Percentiles rank a stretch among this genome's conserved stretches.
phyloP scores from a whole-genome alignment of 805 yeast genomes.

The Saturnispora galanensis region DNA sequence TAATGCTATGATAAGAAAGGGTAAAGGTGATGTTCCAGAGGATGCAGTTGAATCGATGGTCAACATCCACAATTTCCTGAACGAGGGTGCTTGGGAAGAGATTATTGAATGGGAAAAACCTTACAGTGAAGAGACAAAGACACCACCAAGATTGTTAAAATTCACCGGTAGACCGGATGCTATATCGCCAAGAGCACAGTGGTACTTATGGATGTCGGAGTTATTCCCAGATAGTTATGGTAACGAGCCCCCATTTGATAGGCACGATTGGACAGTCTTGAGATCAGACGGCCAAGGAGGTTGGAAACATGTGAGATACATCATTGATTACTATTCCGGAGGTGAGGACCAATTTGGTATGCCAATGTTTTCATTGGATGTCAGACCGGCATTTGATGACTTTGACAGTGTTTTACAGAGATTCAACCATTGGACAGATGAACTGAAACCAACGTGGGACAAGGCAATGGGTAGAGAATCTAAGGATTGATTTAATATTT shows the following conservation, averaged over 20 bases:
- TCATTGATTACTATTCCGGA: conserved; percentile 87
- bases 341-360: conserved; percentile 83
- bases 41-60: conserved; percentile 97
- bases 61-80: conserved; percentile 87
- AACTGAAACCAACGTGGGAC: conserved; percentile 49
- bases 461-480: conserved; percentile 53
- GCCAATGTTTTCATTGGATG: conserved; percentile 89
- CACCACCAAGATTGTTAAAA: conserved; percentile 66
- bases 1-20: conserved; percentile 93
- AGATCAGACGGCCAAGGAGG: conserved; percentile 43
- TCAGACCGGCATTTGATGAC: conserved; percentile 86
- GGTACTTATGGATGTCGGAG: conserved; percentile 54
- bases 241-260: conserved; percentile 84
- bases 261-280: conserved; percentile 97
- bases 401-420: conserved; percentile 58
- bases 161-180: conserved; percentile 92
- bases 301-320: conserved; percentile 76
- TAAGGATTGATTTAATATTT: background rate
- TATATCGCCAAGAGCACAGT: conserved; percentile 73
- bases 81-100: conserved; percentile 97
- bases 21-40: conserved; percentile 84
- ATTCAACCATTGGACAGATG: conserved; percentile 44
- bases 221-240: conserved; percentile 65
- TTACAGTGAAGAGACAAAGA: conserved; percentile 43
- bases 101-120: conserved; percentile 84